Evolutionary conservation across 2,329 filamentous ascomycete genomes (phyloP).

Genomic region (Tolypocladium tropicale): DNA sequence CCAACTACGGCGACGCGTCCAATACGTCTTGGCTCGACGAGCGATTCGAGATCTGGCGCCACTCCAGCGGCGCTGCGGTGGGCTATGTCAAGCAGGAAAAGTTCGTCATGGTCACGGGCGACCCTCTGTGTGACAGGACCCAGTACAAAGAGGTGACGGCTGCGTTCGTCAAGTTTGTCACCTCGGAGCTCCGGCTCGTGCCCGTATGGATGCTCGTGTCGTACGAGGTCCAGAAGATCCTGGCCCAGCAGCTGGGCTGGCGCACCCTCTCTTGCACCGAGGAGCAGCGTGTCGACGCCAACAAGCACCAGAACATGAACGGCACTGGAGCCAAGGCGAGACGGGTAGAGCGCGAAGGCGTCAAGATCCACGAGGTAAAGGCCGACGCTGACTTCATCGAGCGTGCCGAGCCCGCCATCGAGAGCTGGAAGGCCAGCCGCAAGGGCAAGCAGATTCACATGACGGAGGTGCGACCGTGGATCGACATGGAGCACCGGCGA

Average conservation of each 20-base stretch:
- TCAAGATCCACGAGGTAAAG: conserved; percentile 67
- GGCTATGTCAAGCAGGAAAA: conserved; percentile 70
- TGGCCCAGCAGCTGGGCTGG: conserved; percentile 75
- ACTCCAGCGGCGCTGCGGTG: conserved; percentile 73
- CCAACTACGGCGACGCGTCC: conserved; percentile 89
- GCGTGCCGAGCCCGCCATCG: conserved; percentile 62
- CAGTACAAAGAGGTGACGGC: conserved; percentile 68
- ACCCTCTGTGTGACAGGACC: conserved; percentile 71
- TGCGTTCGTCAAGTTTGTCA: conserved; percentile 66
- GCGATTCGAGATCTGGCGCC: conserved; percentile 79
- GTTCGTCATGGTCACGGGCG: conserved; percentile 75
- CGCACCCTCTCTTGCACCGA: conserved; percentile 79
- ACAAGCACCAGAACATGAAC: conserved; percentile 49
- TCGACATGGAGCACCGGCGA: conserved; percentile 70
- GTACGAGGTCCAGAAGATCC: conserved; percentile 63
- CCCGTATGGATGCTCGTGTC: conserved; percentile 88
- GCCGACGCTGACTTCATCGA: conserved; percentile 59
- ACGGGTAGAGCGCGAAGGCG: conserved; percentile 70
- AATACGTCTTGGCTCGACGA: conserved; percentile 92
- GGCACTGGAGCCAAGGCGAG: conserved; percentile 63
- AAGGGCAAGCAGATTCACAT: conserved; percentile 82
- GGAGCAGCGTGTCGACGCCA: conserved; percentile 77
- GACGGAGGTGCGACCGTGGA: conserved; percentile 82
- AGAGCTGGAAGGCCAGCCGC: conserved; percentile 69
- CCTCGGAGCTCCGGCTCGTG: conserved; percentile 57